phyloP scores from a whole-genome alignment of 2,329 filamentous ascomycete species.

The Teratosphaeria epicoccoides region DNA sequence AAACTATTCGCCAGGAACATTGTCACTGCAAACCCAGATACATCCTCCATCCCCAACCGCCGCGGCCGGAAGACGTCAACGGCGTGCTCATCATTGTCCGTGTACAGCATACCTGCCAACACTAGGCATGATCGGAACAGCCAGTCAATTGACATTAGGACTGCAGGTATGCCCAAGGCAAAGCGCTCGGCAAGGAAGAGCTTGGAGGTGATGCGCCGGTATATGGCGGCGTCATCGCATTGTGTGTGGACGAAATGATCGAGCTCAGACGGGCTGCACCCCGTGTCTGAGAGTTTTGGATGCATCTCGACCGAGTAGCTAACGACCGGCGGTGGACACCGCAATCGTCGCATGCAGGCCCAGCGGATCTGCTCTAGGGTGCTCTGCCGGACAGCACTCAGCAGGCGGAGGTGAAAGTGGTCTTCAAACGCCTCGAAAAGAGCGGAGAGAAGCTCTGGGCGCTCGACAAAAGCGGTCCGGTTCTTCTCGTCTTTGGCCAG shows the following conservation, averaged over 20 bases:
- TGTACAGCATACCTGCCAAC: slow-evolving; percentile 15
- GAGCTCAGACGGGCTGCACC: slow-evolving; percentile 27
- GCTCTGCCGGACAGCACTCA: neutral
- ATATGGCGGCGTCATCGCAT: slow-evolving; percentile 18
- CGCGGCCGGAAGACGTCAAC: slow-evolving; percentile 20
- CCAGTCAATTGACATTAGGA: slow-evolving; percentile 22
- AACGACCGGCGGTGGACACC: slow-evolving; percentile 31
- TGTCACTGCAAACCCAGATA: slow-evolving; percentile 7
- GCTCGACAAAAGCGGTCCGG: slow-evolving; percentile 48
- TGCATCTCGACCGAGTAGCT: slow-evolving; percentile 27
- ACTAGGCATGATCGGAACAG: slow-evolving; percentile 15
- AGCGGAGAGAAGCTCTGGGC: slow-evolving; percentile 41
- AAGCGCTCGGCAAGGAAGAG: slow-evolving; percentile 34
- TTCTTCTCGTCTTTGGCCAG: slow-evolving; percentile 42
- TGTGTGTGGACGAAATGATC: slow-evolving; percentile 27
- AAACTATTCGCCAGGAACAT: slow-evolving; percentile 18
- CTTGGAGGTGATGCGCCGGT: slow-evolving; percentile 29
- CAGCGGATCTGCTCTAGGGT: slow-evolving; percentile 26
- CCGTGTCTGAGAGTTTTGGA: neutral
- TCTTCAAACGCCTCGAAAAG: slow-evolving; percentile 27
- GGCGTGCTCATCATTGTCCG: slow-evolving; percentile 4
- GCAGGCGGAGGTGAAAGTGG: neutral
- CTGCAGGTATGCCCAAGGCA: slow-evolving; percentile 27
- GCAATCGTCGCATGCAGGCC: slow-evolving; percentile 27
- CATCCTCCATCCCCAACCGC: slow-evolving; percentile 11